These are phyloP conservation scores for Theobroma grandiflorum DNA, from an alignment of 441 rosid genomes.

Conservation along the genomic window DNA sequence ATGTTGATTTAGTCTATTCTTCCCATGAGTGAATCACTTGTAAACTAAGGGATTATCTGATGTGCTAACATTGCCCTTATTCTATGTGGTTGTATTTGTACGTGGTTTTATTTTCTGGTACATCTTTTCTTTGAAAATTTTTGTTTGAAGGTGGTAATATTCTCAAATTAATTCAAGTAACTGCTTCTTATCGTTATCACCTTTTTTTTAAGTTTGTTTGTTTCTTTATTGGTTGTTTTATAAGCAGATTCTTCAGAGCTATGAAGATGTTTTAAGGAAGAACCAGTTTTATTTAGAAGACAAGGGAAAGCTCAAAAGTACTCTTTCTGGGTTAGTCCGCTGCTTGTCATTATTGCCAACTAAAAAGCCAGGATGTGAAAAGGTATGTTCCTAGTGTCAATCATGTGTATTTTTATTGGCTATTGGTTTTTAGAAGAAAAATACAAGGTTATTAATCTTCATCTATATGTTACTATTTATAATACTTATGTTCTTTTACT, in stretches of 20 bases:
- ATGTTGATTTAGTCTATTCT: too few relatives aligned
- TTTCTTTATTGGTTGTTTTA: conserved; percentile 25
- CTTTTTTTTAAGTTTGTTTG: neutral
- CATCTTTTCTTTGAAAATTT: neutral
- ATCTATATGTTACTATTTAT: neutral
- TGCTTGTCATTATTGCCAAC: conserved; percentile 79
- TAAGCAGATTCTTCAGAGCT: conserved; percentile 81
- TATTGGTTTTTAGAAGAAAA: neutral
- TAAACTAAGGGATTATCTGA: too few relatives aligned
- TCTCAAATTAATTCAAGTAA: neutral
- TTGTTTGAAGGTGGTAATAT: neutral
- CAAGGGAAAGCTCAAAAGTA: conserved; percentile 72
- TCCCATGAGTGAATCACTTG: too few relatives aligned
- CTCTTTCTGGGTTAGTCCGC: conserved; percentile 70
- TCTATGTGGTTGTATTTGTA: neutral
- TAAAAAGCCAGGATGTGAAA: conserved; percentile 34
- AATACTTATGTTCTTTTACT: neutral
- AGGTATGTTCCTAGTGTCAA: conserved; percentile 48
- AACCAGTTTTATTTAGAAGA: conserved; percentile 77
- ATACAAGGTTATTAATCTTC: neutral
- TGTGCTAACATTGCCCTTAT: neutral
- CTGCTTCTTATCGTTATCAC: neutral
- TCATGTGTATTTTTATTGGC: conserved; percentile 1
- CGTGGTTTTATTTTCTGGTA: neutral
- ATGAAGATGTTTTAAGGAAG: conserved; percentile 69